phyloP scores from a whole-genome alignment of 768 basidiomycete genomes.

The Pleurotus ostreatus region DNA sequence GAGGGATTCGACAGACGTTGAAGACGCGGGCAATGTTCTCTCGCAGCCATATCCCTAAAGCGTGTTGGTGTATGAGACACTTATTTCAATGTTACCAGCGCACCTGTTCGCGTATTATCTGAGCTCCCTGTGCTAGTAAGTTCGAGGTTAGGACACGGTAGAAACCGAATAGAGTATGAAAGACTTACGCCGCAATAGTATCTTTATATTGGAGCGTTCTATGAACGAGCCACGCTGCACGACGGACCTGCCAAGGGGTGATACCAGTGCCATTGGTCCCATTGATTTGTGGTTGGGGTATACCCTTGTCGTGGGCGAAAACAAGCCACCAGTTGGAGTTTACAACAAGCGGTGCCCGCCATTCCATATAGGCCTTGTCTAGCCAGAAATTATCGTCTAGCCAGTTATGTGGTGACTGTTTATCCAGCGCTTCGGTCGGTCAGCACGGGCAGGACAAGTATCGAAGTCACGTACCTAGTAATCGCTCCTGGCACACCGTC shows the following conservation, averaged over 20 bases:
- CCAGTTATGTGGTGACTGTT: slow-evolving; percentile 85
- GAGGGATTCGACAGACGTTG: slow-evolving; percentile 75
- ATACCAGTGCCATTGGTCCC: slow-evolving; percentile 38
- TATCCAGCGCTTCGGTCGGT: slow-evolving; percentile 63
- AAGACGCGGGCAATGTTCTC: slow-evolving; percentile 60
- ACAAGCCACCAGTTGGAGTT: slow-evolving; percentile 98
- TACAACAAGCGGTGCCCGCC: slow-evolving; percentile 78
- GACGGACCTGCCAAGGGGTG: slow-evolving; percentile 80
- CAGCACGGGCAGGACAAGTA: slow-evolving; percentile 16
- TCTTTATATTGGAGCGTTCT: slow-evolving; percentile 72
- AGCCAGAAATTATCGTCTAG: slow-evolving; percentile 92
- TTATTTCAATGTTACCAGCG: not conserved
- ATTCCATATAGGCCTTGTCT: slow-evolving; percentile 83
- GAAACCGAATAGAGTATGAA: slow-evolving; percentile 3
- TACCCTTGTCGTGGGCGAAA: slow-evolving; percentile 66
- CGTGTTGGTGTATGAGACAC: not conserved
- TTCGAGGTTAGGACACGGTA: slow-evolving; percentile 10
- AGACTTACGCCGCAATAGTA: slow-evolving; percentile 54
- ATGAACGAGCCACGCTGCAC: slow-evolving; percentile 78
- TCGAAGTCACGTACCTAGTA: slow-evolving; percentile 48
- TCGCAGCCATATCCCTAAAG: slow-evolving; percentile 59
- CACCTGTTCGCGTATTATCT: slow-evolving; percentile 70
- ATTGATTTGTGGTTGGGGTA: slow-evolving; percentile 43
- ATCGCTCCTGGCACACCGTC: slow-evolving; percentile 60
- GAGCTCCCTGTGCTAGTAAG: slow-evolving; percentile 60